Base-by-base conservation (phyloP, 306 rosid species). In the Abrus pulchellus region DNA sequence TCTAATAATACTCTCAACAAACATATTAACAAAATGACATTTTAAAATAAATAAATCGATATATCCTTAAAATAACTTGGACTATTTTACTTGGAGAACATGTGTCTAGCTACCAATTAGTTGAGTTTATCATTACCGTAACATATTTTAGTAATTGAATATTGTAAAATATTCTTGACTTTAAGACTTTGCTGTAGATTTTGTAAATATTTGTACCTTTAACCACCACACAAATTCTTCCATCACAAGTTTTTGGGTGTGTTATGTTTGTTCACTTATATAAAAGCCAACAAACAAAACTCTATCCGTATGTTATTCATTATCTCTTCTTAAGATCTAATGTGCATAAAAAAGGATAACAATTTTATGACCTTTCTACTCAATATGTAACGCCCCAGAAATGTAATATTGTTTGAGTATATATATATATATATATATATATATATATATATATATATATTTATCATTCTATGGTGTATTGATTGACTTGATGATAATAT, bases 71-170 rank as follows among this genome's bases (percentile, higher is more conserved):
- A 66, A 41, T 8, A 1, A 2, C 13, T n/a, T 6, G 34, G 7
- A 5, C 3, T 66, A n/a, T 41, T 40, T 66, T 41, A 66, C 72
- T 7, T 66, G 72, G 53, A 66, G 72, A 8, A 40, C 34, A 7
- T 66, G 14, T 66, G 53, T 36, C 36, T 43, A 29, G 11, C 53
- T 14, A 43, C 34, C 53, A 43, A 20, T 66, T 66, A 36, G n/a
- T 20, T 20, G 0, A 20, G 20, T 20, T 20, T 20, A 20, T 20
- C 20, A 20, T 20, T 20, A 20, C 20, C 0, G 20, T 20, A 20
- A 20, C 20, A 20, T 20, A 20, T 20, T 20, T 20, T 20, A 20
- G 20, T 20, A 20, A 20, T 20, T 20, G 20, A 20, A 20, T 20
- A 20, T 20, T 20, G 20, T 20, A 20, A 20, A 20, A 20, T 20